Evolutionary conservation across 257 asterid species (phyloP).

Genomic region (Cruciata laevipes): DNA sequence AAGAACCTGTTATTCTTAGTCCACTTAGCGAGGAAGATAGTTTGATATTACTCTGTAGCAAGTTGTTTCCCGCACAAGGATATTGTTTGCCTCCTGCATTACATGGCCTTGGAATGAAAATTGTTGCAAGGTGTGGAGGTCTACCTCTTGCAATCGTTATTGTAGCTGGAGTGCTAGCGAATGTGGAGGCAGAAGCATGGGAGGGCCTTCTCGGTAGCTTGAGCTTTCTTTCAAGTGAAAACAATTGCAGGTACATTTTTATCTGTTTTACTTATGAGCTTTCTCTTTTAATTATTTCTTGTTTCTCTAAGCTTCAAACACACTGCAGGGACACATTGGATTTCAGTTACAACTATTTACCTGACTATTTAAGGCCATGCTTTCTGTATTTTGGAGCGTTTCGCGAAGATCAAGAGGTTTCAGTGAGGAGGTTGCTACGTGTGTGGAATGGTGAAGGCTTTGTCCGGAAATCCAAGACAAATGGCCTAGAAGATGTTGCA

Average conservation of each 20-base stretch:
- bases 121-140: not conserved
- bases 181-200: not conserved
- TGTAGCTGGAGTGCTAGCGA: not conserved
- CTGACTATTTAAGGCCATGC: constrained; percentile 1
- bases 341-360: constrained; percentile 10
- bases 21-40: not conserved
- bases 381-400: not conserved
- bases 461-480: not conserved
- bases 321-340: not conserved
- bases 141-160: not conserved
- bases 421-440: not conserved
- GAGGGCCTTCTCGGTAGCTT: not conserved
- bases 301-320: too few relatives aligned
- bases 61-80: not conserved
- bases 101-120: not conserved
- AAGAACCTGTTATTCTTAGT: not conserved
- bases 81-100: not conserved
- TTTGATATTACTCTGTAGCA: not conserved
- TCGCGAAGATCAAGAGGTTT: not conserved
- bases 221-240: not conserved
- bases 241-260: not conserved
- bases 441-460: not conserved
- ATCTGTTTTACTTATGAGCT: too few relatives aligned
- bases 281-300: too few relatives aligned
- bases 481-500: not conserved